Evolutionary conservation across 192 early-diverging fungal species (phyloP), one percentile per base, ranked within the genome.

Genomic region (Umbelopsis isabellina): DNA sequence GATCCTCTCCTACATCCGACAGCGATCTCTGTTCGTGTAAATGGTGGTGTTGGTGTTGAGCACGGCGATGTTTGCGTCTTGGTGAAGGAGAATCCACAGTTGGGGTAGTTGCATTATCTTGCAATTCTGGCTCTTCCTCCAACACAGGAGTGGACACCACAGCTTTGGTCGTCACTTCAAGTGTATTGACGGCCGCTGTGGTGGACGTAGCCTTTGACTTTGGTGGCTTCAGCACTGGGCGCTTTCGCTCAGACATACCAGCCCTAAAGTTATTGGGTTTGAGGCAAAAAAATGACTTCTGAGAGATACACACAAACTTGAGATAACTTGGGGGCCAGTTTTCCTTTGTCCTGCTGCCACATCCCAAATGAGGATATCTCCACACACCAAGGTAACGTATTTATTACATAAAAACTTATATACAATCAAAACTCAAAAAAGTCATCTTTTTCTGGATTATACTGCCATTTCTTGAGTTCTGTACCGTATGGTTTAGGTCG

Each of bases 401-500:
- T 49, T 49, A 20, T 49, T 49, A 13, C 37, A 41, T 41, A 6
- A 41, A 41, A 41, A 41, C 1, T 41, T 41, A 68, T 68, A 15
- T 68, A 10, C 33, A 23, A 22, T 30, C 67, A 77, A 61, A 77
- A 77, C 37, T 77, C 71, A 53, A 65, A 47, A 71, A 79, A 79
- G 15, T 27, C 37, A 46, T 80, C 79, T 41, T 48, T 67, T 44
- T 73, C 74, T 70, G 76, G 74, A 33, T 71, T 44, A 41, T 80
- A 80, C 37, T 49, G 47, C 79, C 79, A 80, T 35, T 76, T 80
- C 35, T 71, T 80, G 18, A 80, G 27, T 47, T 80, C 75, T 23
- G 75, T 71, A 6, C 79, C 79, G 46, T 80, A 80, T 18, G 79
- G 79, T 52, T 74, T 80, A 0, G 79, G 79, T 1, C 75, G 71